Evolutionary conservation across 345 rosid species (phyloP), one percentile per base, ranked within the genome.

Genomic region (Schrenkiella parvula): DNA sequence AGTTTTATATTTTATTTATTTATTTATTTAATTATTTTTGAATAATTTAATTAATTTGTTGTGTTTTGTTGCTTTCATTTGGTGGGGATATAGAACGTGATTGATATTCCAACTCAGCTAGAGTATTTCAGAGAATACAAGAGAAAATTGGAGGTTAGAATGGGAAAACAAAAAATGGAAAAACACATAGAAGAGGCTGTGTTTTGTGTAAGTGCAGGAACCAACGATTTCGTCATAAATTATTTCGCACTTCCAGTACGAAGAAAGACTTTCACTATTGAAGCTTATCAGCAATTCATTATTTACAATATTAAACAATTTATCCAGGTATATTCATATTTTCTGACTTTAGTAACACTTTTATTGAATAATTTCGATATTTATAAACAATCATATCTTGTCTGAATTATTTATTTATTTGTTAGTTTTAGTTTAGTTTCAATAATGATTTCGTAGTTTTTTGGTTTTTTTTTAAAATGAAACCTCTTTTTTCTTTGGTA

Each of bases 271-370:
- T 93, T 62, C 82, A 61, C 84, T 26, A 21, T 85, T 66, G 56
- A 79, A 67, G 77, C 77, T 42, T 93, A 87, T 77, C 80, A 93
- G 59, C 83, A 70, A 34, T 86, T 90, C 75, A 31, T 93, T 62
- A 37, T 86, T 42, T 82, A 82, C 58, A 62, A 78, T 11, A 38
- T 80, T 37, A 81, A 64, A 42, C 73, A 84, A 26, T 64, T 87
- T 51, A 13, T 87, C 3, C 85, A 84, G 97, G 98, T 75, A 8
- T 13, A 25, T 13, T 11, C 13, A 22, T 3, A 51, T 62, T 21
- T 59, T 28, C 8, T 17, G 8, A 6, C 17, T 37, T 35, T 46
- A 4, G 0, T 11, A 23, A 38, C 15, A 8, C 0, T 12, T 6
- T n/a, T n/a, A 39, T 4, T 0, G 6, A 39, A 1, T 11, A 34